phyloP scores from a whole-genome alignment of 2,329 filamentous ascomycete genomes.

The Penicillium sp. region DNA sequence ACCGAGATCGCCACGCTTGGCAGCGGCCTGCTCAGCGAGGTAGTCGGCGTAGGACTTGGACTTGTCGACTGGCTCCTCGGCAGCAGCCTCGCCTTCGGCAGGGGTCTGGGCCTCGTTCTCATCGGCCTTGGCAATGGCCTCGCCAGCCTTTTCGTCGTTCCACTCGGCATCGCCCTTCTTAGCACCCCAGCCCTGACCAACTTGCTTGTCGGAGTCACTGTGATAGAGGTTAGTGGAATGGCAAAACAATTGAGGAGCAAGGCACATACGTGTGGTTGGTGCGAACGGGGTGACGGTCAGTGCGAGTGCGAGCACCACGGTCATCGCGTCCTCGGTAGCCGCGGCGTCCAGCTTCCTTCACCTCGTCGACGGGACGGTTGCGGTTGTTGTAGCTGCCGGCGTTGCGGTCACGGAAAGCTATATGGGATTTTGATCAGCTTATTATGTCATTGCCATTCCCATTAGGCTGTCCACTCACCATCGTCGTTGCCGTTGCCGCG shows the following conservation, averaged over 20 bases:
- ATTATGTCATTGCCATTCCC: background rate
- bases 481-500: slow-evolving; percentile 67
- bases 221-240: slow-evolving; percentile 22
- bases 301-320: slow-evolving; percentile 53
- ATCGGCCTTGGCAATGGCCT: slow-evolving; percentile 81
- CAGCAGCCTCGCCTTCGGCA: slow-evolving; percentile 38
- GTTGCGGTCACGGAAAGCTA: slow-evolving; percentile 85
- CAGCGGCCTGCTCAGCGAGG: slow-evolving; percentile 70
- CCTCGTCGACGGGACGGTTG: slow-evolving; percentile 70
- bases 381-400: slow-evolving; percentile 81
- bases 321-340: slow-evolving; percentile 56
- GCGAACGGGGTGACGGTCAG: slow-evolving; percentile 59
- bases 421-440: background rate
- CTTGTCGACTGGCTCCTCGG: slow-evolving; percentile 66
- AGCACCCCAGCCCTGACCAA: slow-evolving; percentile 84
- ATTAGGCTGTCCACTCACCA: slow-evolving; percentile 59
- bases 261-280: slow-evolving; percentile 55
- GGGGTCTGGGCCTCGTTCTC: slow-evolving; percentile 64
- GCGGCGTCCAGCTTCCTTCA: slow-evolving; percentile 43
- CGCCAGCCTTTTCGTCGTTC: slow-evolving; percentile 87
- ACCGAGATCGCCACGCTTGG: slow-evolving; percentile 66
- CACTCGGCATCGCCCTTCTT: slow-evolving; percentile 77
- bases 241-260: slow-evolving; percentile 4
- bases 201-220: slow-evolving; percentile 45
- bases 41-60: slow-evolving; percentile 87